Conservation (phyloP, 495 filamentous ascomycete genomes). For the Stereocaulon alpinum region DNA sequence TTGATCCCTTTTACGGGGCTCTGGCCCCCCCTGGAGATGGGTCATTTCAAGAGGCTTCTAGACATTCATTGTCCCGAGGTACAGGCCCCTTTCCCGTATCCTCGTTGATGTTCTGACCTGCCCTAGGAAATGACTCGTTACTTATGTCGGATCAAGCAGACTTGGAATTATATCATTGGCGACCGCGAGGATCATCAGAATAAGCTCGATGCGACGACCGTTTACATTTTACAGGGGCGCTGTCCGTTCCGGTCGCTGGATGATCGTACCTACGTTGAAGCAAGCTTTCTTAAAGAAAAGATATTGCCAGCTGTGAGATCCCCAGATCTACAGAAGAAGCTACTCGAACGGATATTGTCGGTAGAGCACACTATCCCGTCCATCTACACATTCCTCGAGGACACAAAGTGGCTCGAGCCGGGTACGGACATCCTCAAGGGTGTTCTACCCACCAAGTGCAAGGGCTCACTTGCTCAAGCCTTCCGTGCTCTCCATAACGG, state of each 20-base stretch:
- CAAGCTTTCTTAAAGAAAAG: too few relatives aligned
- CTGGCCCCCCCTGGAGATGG: constrained; percentile 1
- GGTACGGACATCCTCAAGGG: background rate
- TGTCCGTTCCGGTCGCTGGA: too few relatives aligned
- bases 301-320: too few relatives aligned
- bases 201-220: too few relatives aligned
- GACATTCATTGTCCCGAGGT: constrained; percentile 1
- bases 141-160: too few relatives aligned
- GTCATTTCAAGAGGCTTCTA: background rate
- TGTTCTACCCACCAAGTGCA: background rate
- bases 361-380: background rate
- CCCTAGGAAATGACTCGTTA: too few relatives aligned
- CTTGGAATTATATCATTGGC: background rate
- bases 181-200: too few relatives aligned
- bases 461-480: too few relatives aligned
- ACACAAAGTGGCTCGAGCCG: constrained; percentile 5
- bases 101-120: too few relatives aligned
- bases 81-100: background rate
- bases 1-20: background rate
- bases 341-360: background rate
- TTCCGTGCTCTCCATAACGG: too few relatives aligned
- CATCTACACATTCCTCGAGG: constrained; percentile 2
- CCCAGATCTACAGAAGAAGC: background rate
- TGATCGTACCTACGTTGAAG: too few relatives aligned
- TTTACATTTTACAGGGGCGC: too few relatives aligned